These are phyloP conservation scores for Sindora glabra DNA, from an alignment of 306 rosid species.

Conservation along the genomic window DNA sequence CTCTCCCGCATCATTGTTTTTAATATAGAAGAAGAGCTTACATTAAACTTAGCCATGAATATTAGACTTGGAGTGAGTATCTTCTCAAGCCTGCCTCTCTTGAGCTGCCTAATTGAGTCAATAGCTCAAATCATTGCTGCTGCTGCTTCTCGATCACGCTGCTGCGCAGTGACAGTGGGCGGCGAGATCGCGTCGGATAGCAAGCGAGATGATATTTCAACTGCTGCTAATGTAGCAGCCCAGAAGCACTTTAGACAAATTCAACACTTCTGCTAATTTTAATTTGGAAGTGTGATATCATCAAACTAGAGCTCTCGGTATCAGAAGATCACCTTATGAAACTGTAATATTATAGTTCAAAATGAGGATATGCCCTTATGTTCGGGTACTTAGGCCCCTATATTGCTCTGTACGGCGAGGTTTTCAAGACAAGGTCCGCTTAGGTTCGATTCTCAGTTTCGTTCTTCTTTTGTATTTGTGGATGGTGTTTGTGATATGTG, in stretches of 20 bases:
- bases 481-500: too few species aligned
- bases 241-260: conserved; percentile 35
- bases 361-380: neutral
- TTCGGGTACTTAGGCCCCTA: too few species aligned
- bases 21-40: neutral
- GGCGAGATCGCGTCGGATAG: conserved; percentile 1
- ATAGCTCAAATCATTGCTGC: conserved; percentile 14
- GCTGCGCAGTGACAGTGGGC: too few species aligned
- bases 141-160: conserved; percentile 2
- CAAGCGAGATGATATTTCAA: conserved; percentile 17
- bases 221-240: conserved; percentile 17
- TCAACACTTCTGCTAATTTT: conserved; percentile 18
- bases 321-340: neutral
- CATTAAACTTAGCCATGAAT: conserved; percentile 12
- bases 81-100: conserved; percentile 18
- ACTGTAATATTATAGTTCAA: neutral
- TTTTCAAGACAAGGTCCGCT: too few species aligned
- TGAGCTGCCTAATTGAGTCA: conserved; percentile 13
- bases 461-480: too few species aligned
- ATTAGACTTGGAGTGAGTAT: conserved; percentile 9
- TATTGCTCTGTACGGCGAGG: too few species aligned
- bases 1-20: neutral
- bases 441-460: too few species aligned
- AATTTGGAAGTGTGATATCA: neutral
- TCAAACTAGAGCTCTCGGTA: too few species aligned